Percentiles rank a stretch among this genome's conserved stretches.
Conservation (phyloP, 257 asterid genomes). For the Plantago major region DNA sequence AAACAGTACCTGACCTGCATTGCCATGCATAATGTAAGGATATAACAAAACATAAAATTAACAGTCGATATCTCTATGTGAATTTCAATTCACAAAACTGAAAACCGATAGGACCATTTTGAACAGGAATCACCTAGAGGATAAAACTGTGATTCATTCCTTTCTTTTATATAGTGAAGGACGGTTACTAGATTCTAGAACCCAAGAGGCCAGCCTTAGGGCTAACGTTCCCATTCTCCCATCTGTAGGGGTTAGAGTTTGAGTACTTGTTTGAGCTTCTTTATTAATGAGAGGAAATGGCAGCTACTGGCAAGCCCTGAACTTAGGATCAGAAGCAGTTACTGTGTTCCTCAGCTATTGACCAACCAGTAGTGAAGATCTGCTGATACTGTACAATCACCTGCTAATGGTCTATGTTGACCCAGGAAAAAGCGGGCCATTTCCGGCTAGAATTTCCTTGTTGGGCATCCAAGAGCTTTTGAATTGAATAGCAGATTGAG, state of each 20-base stretch:
- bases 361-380: background rate
- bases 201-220: slow-evolving; percentile 27
- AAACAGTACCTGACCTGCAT: no score
- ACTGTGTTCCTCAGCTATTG: slow-evolving; percentile 60
- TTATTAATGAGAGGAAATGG: slow-evolving; percentile 74
- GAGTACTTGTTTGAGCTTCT: slow-evolving; percentile 37
- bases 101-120: no score
- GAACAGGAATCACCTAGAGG: no score
- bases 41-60: no score
- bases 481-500: slow-evolving; percentile 31
- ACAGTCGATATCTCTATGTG: background rate
- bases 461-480: slow-evolving; percentile 50
- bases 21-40: no score
- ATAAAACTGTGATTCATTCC: no score
- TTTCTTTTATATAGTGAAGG: slow-evolving; percentile 1
- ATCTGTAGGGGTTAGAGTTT: slow-evolving; percentile 7
- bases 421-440: slow-evolving; percentile 29
- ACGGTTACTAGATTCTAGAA: slow-evolving; percentile 35
- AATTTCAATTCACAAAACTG: background rate
- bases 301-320: slow-evolving; percentile 87
- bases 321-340: slow-evolving; percentile 81
- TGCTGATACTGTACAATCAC: slow-evolving; percentile 12
- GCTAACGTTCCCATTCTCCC: slow-evolving; percentile 21
- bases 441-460: slow-evolving; percentile 25
- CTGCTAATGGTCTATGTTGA: slow-evolving; percentile 25